Evolutionary conservation across 176 grass and related monocot genomes (phyloP), one percentile per base, ranked within the genome.

Genomic region (Oryza nivara): DNA sequence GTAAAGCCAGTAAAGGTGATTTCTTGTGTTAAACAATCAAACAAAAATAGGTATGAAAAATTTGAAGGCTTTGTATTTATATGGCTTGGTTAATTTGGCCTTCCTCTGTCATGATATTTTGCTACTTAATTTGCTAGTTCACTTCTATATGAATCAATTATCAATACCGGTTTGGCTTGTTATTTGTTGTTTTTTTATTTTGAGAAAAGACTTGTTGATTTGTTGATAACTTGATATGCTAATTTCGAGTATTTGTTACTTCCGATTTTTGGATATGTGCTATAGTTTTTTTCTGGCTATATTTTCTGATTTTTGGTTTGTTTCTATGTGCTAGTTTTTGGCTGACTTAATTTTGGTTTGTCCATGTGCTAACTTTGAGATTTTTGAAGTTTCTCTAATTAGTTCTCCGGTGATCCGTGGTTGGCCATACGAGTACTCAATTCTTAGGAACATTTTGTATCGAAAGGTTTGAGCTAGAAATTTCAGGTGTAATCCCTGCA

Each of bases 1-100:
- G 25, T 65, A 76, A 60, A 34, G 87, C 45, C 71, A 82, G 25
- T 65, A 76, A 60, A 34, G 87, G 87, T 92, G 88, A 87, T 84
- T 87, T 87, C 78, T 88, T 91, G 79, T 74, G 52, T 74, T 23
- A 70, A 40, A 7, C 7, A 40, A 49, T 65, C 17, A 56, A 56
- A 35, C 41, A 81, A 81, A 81, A 69, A 44, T 44, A 19, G 11
- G 52, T 52, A 22, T 80, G 10, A 67, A 58, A 72, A 51, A 5
- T 52, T 8, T 44, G 9, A 86, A 20, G 35, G n/a, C 4, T 46
- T 19, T 68, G 58, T 12, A 67, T 60, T 38, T 60, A 9, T 60
- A 60, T 60, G 56, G 25, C 44, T 52, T 44, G 23, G 66, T 73
- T 88, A 78, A 56, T 56, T 56, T 56, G 22, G 15, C 68, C 51